Evolutionary conservation across 805 yeast species (phyloP).

Genomic region (Candida mattraensis): DNA sequence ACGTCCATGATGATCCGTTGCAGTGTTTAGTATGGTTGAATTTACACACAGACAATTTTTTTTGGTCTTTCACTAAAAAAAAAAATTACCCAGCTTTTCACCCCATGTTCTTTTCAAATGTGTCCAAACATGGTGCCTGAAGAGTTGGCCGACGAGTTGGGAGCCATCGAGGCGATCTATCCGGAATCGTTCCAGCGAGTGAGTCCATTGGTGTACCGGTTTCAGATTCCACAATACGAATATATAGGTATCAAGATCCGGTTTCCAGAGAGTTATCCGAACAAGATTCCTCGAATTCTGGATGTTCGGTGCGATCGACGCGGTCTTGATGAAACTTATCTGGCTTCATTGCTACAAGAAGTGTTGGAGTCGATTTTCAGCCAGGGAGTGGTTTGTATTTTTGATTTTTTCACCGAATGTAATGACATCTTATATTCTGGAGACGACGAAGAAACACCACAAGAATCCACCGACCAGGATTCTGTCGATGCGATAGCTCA

Average conservation of each 20-base stretch:
- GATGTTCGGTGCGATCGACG: slow-evolving; percentile 42
- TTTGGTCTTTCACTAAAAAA: neutral
- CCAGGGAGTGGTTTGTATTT: slow-evolving; percentile 71
- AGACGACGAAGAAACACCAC: slow-evolving; percentile 31
- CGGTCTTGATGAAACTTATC: slow-evolving; percentile 44
- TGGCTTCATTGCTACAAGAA: slow-evolving; percentile 47
- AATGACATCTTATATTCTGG: slow-evolving; percentile 49
- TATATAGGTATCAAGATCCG: slow-evolving; percentile 61
- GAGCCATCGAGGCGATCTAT: slow-evolving; percentile 83
- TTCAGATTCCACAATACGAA: slow-evolving; percentile 62
- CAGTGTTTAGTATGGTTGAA: neutral
- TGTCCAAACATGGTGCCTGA: slow-evolving; percentile 40
- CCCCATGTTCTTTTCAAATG: slow-evolving; percentile 1
- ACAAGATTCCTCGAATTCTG: slow-evolving; percentile 58
- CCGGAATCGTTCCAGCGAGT: slow-evolving; percentile 55
- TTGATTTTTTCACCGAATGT: slow-evolving; percentile 71
- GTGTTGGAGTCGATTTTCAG: slow-evolving; percentile 53
- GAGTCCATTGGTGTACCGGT: slow-evolving; percentile 42
- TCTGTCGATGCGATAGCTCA: neutral
- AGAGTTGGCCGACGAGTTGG: slow-evolving; percentile 69
- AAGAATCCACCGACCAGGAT: slow-evolving; percentile 17
- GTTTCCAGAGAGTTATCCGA: slow-evolving; percentile 74
- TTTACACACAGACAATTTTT: neutral
- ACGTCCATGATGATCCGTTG: slow-evolving; percentile 10
- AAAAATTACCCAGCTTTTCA: neutral